Evolutionary conservation across 2,329 filamentous ascomycete species (phyloP).

Genomic region (Hypoxylon sp.): DNA sequence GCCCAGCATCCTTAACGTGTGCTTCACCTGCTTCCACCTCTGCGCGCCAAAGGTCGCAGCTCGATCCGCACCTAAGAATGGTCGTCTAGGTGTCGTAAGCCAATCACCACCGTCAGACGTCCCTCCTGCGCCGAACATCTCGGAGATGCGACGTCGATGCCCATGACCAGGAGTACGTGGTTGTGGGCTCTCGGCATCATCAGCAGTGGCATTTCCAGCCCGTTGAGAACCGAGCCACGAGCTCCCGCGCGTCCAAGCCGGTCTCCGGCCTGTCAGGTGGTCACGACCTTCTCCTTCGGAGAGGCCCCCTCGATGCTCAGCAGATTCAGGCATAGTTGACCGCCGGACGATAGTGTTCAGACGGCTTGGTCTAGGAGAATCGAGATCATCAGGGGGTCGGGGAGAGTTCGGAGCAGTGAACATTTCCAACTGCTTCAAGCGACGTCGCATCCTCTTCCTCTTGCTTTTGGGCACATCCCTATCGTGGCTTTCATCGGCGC

Average conservation of each 20-base stretch:
- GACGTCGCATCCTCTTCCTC: constrained; percentile 73
- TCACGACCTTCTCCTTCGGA: constrained; percentile 84
- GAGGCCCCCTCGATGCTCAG: constrained; percentile 72
- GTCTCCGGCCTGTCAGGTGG: constrained; percentile 66
- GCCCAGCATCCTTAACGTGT: constrained; percentile 80
- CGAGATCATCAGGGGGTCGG: constrained; percentile 60
- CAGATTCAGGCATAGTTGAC: constrained; percentile 74
- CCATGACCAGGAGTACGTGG: constrained; percentile 74
- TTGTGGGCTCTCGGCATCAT: constrained; percentile 67
- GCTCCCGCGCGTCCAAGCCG: constrained; percentile 71
- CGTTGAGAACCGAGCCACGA: constrained; percentile 70
- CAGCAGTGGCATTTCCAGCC: constrained; percentile 64
- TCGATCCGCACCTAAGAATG: constrained; percentile 75
- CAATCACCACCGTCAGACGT: constrained; percentile 74
- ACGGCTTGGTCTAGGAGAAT: constrained; percentile 61
- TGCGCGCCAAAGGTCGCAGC: constrained; percentile 82
- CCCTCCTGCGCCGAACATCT: constrained; percentile 73
- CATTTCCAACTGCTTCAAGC: constrained; percentile 67
- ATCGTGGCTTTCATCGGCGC: constrained; percentile 79
- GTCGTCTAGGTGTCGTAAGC: constrained; percentile 66
- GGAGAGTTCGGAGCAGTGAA: constrained; percentile 78
- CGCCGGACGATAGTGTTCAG: constrained; percentile 73
- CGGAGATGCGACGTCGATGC: constrained; percentile 76
- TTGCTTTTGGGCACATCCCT: constrained; percentile 66
- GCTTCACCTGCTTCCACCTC: constrained; percentile 94